phyloP scores from a whole-genome alignment of 2,329 filamentous ascomycete species.

The Phaeophleospora eucalypticola region DNA sequence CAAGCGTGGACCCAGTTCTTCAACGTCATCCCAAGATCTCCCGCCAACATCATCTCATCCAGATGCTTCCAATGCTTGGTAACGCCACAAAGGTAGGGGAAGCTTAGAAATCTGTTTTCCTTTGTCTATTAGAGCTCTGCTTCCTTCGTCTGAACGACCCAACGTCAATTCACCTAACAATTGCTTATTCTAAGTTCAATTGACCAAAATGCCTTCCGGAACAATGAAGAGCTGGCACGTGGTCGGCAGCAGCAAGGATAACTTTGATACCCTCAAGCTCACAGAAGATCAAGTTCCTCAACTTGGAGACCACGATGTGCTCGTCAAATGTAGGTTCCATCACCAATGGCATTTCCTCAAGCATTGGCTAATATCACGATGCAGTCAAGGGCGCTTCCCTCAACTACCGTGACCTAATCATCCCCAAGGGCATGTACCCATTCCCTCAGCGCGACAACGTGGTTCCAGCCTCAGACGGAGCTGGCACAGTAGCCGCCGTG shows the following conservation, averaged over 20 bases:
- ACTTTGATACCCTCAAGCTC: constrained; percentile 59
- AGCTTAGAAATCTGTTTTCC: background rate
- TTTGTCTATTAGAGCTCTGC: background rate
- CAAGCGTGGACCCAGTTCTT: too few relatives aligned
- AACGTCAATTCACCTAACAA: background rate
- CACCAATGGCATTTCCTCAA: too few relatives aligned
- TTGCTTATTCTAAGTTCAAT: background rate
- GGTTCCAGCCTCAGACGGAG: constrained; percentile 50
- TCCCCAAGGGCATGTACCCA: constrained; percentile 45
- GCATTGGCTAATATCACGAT: constrained; percentile 4
- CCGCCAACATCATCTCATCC: background rate
- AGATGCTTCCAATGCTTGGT: background rate
- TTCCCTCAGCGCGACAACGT: constrained; percentile 40
- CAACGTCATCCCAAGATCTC: background rate
- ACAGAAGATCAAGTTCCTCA: constrained; percentile 54
- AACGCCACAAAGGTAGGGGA: background rate
- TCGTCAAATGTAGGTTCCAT: constrained; percentile 56
- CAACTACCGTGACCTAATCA: constrained; percentile 50
- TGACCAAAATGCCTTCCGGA: background rate
- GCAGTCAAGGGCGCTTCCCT: constrained; percentile 46
- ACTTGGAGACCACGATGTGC: constrained; percentile 65
- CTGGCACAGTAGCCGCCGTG: constrained; percentile 50
- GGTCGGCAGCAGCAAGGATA: constrained; percentile 48
- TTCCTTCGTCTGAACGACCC: background rate
- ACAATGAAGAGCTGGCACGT: constrained; percentile 48